Evolutionary conservation across 2,329 filamentous ascomycete species (phyloP).

Genomic region (Scytalidium sp.): DNA sequence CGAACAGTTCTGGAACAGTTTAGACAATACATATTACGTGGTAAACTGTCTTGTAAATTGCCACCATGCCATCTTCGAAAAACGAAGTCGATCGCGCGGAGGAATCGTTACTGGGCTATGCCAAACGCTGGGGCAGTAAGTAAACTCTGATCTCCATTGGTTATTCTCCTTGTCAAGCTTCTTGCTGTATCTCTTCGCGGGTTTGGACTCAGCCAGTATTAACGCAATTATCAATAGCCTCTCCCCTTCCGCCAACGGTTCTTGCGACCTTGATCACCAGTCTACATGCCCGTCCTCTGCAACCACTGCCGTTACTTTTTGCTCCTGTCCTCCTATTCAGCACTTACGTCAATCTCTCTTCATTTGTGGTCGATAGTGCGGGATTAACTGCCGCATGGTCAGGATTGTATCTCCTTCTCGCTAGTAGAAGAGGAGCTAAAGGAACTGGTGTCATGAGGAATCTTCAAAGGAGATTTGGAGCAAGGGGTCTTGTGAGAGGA

Average conservation of each 20-base stretch:
- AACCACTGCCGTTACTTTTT: constrained; percentile 64
- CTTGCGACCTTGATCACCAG: constrained; percentile 65
- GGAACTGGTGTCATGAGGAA: constrained; percentile 12
- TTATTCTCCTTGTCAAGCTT: background rate
- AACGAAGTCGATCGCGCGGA: constrained; percentile 26
- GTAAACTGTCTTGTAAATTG: background rate
- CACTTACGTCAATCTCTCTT: constrained; percentile 61
- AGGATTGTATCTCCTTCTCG: constrained; percentile 61
- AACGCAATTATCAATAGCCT: constrained; percentile 42
- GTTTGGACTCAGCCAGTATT: background rate
- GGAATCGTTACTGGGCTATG: constrained; percentile 38
- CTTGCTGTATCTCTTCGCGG: too few species aligned
- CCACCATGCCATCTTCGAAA: constrained; percentile 20
- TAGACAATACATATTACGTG: too few species aligned
- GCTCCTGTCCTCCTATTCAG: constrained; percentile 63
- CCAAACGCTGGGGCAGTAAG: constrained; percentile 50
- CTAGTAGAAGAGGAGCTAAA: constrained; percentile 41
- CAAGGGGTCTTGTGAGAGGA: constrained; percentile 48
- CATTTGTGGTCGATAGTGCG: constrained; percentile 60
- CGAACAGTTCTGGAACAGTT: too few species aligned
- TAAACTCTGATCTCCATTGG: constrained; percentile 12
- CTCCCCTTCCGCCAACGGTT: constrained; percentile 60
- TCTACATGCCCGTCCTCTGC: constrained; percentile 65
- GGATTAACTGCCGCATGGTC: constrained; percentile 64
- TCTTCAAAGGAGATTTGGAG: constrained; percentile 40